phyloP scores from a whole-genome alignment of 306 rosid genomes.

The Begonia loranthoides region DNA sequence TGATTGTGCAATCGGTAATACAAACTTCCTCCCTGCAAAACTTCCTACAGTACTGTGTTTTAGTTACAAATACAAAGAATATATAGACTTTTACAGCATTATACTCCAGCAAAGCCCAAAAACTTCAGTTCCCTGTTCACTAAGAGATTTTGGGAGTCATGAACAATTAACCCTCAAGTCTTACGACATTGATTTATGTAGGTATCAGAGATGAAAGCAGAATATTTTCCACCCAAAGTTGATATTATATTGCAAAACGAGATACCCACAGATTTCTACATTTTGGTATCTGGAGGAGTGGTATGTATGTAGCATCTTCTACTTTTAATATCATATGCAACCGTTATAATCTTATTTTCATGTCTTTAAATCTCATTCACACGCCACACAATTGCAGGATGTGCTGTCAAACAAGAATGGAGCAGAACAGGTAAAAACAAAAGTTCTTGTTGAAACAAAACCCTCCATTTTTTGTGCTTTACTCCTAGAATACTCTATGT shows the following conservation, averaged over 20 bases:
- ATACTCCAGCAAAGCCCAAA: no score
- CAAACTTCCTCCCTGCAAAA: neutral
- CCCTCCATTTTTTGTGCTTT: no score
- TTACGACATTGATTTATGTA: slow-evolving; percentile 17
- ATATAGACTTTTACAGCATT: no score
- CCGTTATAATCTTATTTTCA: slow-evolving; percentile 2
- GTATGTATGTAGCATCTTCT: slow-evolving; percentile 25
- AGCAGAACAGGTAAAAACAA: slow-evolving; percentile 46
- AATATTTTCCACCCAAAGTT: slow-evolving; percentile 76
- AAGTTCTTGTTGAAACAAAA: no score
- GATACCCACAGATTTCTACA: slow-evolving; percentile 64
- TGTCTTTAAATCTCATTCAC: slow-evolving; percentile 3
- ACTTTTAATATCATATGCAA: slow-evolving; percentile 7
- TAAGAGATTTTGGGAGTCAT: no score
- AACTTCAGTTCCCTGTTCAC: no score
- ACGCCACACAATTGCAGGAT: slow-evolving; percentile 31
- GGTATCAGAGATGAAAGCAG: slow-evolving; percentile 76
- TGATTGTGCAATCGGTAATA: slow-evolving; percentile 50
- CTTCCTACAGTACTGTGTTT: no score
- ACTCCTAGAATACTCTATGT: no score
- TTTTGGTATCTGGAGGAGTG: slow-evolving; percentile 68
- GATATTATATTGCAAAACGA: slow-evolving; percentile 76
- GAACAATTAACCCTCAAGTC: neutral
- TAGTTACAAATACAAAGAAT: no score
- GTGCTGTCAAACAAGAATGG: slow-evolving; percentile 53